Evolutionary conservation across 345 rosid species (phyloP), one percentile per base, ranked within the genome.

Genomic region (Nephelium lappaceum): DNA sequence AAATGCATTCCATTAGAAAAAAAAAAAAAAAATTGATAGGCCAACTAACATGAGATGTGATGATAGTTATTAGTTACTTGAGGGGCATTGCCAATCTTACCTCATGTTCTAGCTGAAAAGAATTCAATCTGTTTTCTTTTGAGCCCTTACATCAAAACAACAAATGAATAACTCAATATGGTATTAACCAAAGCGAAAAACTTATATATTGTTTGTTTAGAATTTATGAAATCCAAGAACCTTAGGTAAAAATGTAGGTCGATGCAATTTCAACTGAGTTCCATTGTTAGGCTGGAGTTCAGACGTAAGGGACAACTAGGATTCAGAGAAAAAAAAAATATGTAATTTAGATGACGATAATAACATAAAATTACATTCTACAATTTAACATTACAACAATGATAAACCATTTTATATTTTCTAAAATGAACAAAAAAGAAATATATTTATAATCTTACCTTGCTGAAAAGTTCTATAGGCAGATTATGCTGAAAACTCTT

Each of bases 381-480:
- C 49, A 70, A 77, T 43, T 60, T 60, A 55, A 60, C 25, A n/a
- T 27, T 61, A 43, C 23, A 27, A 72, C 74, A 25, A 18, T 19
- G 3, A 64, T 27, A 41, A 12, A 41, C 9, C 62, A 75, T n/a
- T 47, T 6, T n/a, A 15, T 6, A 66, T 66, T 9, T 66, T 21
- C 27, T 23, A 23, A 12, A 65, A 60, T 51, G 53, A 57, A 24
- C 12, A 53, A 10, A 45, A 66, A 42, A 57, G 6, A 57, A 42
- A 45, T 19, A 55, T 69, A 55, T 53, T 1, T 27, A 55, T 57
- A 71, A 51, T 45, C 69, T 79, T 88, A 96, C 99, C 98, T 93
- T 96, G 77, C 92, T 91, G 80, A 94, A 93, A 80, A 94, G 95
- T 43, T 96, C 99, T 36, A 84, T 73, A 8, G 99, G 97, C 24